Evolutionary conservation across 2,329 filamentous ascomycete species (phyloP).

Genomic region (Pleoardoris graminearum): DNA sequence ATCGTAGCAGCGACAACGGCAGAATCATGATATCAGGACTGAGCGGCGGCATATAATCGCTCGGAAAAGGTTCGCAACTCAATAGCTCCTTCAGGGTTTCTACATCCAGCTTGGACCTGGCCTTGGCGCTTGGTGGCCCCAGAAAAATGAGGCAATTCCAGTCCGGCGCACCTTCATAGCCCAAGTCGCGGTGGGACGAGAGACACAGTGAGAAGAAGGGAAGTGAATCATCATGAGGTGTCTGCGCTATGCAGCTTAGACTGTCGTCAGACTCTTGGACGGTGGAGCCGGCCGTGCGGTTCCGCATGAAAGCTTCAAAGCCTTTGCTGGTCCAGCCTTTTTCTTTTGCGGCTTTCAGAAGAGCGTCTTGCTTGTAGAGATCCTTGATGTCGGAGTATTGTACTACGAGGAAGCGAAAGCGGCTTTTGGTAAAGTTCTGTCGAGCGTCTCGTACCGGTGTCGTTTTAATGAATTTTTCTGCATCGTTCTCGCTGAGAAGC

Average conservation of each 20-base stretch:
- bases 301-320: conserved; percentile 5
- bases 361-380: neutral
- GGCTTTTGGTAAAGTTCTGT: conserved; percentile 1
- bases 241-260: neutral
- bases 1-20: conserved; percentile 1
- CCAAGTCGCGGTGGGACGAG: neutral
- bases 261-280: neutral
- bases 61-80: neutral
- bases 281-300: conserved; percentile 1
- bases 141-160: conserved; percentile 4
- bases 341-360: conserved; percentile 1
- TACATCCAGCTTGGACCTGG: conserved; percentile 1
- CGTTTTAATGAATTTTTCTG: neutral
- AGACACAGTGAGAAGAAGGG: conserved; percentile 8
- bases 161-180: conserved; percentile 2
- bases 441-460: neutral
- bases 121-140: neutral
- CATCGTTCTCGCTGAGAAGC: neutral
- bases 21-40: conserved; percentile 7
- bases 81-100: neutral
- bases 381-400: neutral
- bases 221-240: conserved; percentile 2
- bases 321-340: neutral
- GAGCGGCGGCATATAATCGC: conserved; percentile 1
- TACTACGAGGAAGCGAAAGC: conserved; percentile 2